Conservation (phyloP, 78 protist genomes). For the Dictyostelium purpureum region DNA sequence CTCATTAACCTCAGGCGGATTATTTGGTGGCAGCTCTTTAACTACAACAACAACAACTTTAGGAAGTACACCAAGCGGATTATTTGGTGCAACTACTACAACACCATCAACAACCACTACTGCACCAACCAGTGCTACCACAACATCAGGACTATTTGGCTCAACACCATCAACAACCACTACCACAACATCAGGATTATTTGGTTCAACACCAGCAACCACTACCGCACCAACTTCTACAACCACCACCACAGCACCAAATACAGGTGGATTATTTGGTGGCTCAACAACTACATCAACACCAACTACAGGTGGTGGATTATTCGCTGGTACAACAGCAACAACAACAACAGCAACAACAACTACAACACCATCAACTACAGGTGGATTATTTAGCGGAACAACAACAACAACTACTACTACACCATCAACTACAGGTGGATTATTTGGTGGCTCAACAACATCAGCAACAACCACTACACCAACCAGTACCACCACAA, state of each 20-base stretch:
- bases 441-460: background rate
- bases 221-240: background rate
- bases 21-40: background rate
- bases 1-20: constrained; percentile 10
- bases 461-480: background rate
- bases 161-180: background rate
- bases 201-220: background rate
- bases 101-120: background rate
- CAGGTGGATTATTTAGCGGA: constrained; percentile 23
- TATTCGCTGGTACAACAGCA: background rate
- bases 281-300: background rate
- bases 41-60: background rate
- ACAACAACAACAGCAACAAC: background rate
- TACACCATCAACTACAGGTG: background rate
- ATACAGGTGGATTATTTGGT: background rate
- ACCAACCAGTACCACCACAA: background rate
- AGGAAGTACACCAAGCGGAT: background rate
- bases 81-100: background rate
- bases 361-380: background rate
- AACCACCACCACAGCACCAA: background rate
- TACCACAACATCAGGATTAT: constrained; percentile 11
- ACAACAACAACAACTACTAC: background rate
- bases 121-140: background rate
- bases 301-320: constrained; percentile 25
- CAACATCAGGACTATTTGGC: constrained; percentile 11